Percentiles rank a stretch among this genome's conserved stretches.
These are phyloP conservation scores for Periconia sp. DNA, from an alignment of 2,329 filamentous ascomycete genomes.

Conservation along the genomic window DNA sequence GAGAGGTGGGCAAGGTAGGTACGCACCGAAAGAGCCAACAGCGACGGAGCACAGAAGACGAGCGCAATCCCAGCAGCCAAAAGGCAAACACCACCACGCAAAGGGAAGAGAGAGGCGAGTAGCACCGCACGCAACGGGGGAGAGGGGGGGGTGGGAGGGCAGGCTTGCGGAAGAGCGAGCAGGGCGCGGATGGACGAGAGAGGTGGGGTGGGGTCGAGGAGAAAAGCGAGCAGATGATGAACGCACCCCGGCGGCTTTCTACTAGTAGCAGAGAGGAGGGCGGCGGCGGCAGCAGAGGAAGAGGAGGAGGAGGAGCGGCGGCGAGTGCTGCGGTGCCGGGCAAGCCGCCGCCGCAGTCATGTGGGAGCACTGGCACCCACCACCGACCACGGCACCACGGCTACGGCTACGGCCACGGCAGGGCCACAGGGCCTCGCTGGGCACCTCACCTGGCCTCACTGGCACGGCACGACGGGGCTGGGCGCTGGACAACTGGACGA, in stretches of 20 bases:
- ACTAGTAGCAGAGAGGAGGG: too few species aligned
- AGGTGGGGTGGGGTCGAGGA: constrained; percentile 9
- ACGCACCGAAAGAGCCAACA: constrained; percentile 7
- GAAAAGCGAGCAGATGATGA: constrained; percentile 7
- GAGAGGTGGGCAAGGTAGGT: not conserved
- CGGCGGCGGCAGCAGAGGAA: not conserved
- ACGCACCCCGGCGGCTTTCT: too few species aligned
- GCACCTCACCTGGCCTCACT: too few species aligned
- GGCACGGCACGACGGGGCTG: too few species aligned
- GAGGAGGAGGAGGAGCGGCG: not conserved
- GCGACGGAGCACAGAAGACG: constrained; percentile 1
- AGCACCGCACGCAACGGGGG: constrained; percentile 7
- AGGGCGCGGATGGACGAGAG: constrained; percentile 4
- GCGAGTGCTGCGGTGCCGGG: not conserved
- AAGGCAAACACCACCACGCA: constrained; percentile 11
- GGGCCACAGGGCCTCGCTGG: too few species aligned
- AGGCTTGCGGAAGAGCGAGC: too few species aligned
- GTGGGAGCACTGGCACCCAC: too few species aligned
- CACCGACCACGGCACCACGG: too few species aligned
- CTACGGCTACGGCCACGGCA: too few species aligned
- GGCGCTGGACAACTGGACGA: too few species aligned
- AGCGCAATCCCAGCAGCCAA: constrained; percentile 5
- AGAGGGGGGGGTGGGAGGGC: too few species aligned
- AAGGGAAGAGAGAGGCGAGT: constrained; percentile 5
- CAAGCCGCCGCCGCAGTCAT: constrained; percentile 13